Percentiles rank a stretch among this genome's conserved stretches.
These are phyloP conservation scores for Orobanche coerulescens DNA, from an alignment of 257 asterid species.

Conservation along the genomic window DNA sequence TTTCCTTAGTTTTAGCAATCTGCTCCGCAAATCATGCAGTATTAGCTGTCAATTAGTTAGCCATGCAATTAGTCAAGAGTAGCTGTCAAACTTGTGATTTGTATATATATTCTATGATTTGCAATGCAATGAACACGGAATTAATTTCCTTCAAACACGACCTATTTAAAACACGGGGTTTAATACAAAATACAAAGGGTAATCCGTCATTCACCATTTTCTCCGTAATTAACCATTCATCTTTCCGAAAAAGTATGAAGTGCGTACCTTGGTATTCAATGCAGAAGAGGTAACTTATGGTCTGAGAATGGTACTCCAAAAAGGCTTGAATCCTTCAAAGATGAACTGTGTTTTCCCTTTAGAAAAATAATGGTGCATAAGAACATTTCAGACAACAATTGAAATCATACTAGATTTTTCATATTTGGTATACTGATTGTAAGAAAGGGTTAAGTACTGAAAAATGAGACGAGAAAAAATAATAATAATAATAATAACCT, in stretches of 20 bases:
- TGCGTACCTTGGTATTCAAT: slow-evolving; percentile 41
- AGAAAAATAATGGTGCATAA: not conserved
- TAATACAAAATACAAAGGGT: no score
- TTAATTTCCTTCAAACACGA: no score
- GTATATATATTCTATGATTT: no score
- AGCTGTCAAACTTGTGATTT: no score
- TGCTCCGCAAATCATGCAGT: no score
- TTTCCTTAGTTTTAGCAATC: no score
- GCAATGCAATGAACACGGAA: no score
- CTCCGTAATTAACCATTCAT: not conserved
- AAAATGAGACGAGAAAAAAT: not conserved
- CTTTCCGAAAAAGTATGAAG: not conserved
- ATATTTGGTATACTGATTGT: not conserved
- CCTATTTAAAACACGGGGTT: no score
- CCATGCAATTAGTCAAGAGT: no score
- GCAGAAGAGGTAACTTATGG: slow-evolving; percentile 37
- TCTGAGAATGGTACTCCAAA: slow-evolving; percentile 67
- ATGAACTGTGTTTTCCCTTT: slow-evolving; percentile 55
- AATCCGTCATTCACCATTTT: no score
- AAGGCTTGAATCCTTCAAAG: slow-evolving; percentile 51
- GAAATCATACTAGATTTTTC: not conserved
- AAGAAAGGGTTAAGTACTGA: not conserved
- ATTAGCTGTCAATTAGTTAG: no score
- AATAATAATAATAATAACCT: slow-evolving; percentile 30
- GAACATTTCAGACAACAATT: not conserved